phyloP scores from a whole-genome alignment of 495 filamentous ascomycete species.

The Aspergillus ostianus region DNA sequence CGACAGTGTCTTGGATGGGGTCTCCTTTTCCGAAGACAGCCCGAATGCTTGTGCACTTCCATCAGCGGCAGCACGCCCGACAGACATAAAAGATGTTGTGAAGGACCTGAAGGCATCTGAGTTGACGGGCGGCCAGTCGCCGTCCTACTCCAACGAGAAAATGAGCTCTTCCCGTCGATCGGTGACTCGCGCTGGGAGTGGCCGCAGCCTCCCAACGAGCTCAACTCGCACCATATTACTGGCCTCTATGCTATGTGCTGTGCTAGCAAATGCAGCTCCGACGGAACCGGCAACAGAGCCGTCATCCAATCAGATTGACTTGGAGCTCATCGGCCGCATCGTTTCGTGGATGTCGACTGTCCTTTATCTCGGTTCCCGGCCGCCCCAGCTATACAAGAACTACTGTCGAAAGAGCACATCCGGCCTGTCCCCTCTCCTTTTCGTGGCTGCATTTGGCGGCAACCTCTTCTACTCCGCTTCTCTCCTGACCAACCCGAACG shows the following conservation, averaged over 20 bases:
- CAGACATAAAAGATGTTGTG: constrained; percentile 32
- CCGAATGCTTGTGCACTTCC: constrained; percentile 14
- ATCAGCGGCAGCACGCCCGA: constrained; percentile 19
- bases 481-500: constrained; percentile 65
- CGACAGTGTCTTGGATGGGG: constrained; percentile 30
- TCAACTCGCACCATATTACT: constrained; percentile 47
- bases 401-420: constrained; percentile 63
- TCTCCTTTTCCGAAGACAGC: constrained; percentile 26
- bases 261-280: constrained; percentile 43
- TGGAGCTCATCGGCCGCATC: constrained; percentile 53
- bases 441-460: constrained; percentile 69
- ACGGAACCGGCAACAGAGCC: constrained; percentile 23
- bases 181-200: constrained; percentile 23
- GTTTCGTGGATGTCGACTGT: constrained; percentile 66
- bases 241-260: constrained; percentile 45
- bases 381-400: constrained; percentile 72
- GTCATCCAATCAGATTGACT: constrained; percentile 25
- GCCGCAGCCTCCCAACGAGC: constrained; percentile 30
- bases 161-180: constrained; percentile 32
- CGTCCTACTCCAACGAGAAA: constrained; percentile 44
- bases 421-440: constrained; percentile 66
- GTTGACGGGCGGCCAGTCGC: constrained; percentile 21
- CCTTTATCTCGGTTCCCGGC: constrained; percentile 67
- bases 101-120: constrained; percentile 27
- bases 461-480: constrained; percentile 72